These are phyloP conservation scores for Calycina marina DNA, from an alignment of 2,329 filamentous ascomycete species.

Conservation along the genomic window DNA sequence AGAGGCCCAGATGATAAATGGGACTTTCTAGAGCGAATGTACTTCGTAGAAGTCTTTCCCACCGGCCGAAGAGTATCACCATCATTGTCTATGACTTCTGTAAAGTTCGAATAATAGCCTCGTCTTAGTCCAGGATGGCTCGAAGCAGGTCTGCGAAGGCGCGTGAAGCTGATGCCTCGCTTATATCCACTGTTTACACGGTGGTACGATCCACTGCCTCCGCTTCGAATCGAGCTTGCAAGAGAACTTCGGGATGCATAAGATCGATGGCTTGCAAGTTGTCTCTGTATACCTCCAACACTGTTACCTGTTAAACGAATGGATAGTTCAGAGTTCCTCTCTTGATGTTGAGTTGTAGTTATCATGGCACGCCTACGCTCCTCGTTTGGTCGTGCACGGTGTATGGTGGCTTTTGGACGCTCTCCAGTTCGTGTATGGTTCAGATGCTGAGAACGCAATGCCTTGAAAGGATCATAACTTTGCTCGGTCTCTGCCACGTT, in stretches of 20 bases:
- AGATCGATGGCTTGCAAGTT: constrained; percentile 10
- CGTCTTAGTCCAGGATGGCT: neutral
- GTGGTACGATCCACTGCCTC: constrained; percentile 22
- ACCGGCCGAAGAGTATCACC: constrained; percentile 8
- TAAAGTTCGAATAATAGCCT: constrained; percentile 12
- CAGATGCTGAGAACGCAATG: constrained; percentile 31
- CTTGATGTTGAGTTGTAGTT: constrained; percentile 1
- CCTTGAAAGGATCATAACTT: constrained; percentile 77
- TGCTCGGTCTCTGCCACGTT: constrained; percentile 40
- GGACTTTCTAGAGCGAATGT: constrained; percentile 20
- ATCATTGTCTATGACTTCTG: constrained; percentile 14
- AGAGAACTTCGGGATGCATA: constrained; percentile 32
- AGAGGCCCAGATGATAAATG: constrained; percentile 5
- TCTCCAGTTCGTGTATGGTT: constrained; percentile 30
- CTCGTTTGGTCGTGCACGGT: constrained; percentile 8
- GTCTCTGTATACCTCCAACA: constrained; percentile 7
- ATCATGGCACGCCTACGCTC: neutral
- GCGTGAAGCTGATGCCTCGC: constrained; percentile 48
- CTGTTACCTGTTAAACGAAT: constrained; percentile 4
- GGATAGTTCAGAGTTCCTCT: constrained; percentile 3
- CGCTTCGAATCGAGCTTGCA: constrained; percentile 29
- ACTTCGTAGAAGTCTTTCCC: constrained; percentile 11
- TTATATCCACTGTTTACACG: constrained; percentile 36
- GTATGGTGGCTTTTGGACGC: constrained; percentile 18
- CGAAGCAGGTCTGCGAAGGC: constrained; percentile 26